Percentiles rank a stretch among this genome's conserved stretches.
Conservation (phyloP, 2,329 filamentous ascomycete species). For the Xylaria sp. region DNA sequence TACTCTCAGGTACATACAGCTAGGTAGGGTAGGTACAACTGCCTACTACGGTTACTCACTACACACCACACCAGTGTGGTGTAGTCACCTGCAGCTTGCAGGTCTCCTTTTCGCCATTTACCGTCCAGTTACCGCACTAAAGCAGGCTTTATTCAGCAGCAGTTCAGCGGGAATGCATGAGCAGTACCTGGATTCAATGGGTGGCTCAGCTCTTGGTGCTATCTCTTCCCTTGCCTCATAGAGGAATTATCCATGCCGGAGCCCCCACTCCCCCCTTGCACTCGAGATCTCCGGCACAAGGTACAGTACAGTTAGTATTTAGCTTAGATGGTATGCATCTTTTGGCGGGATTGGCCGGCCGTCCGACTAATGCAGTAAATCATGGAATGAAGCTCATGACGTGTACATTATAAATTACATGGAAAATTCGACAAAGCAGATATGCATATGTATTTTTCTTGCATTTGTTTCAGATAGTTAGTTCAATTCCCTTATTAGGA, state of each 20-base stretch:
- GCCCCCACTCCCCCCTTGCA: neutral
- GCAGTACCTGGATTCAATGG: neutral
- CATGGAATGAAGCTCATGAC: conserved; percentile 6
- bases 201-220: neutral
- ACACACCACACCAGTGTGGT: neutral
- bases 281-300: conserved; percentile 8
- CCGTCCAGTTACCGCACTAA: neutral
- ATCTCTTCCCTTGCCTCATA: neutral
- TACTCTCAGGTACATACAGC: neutral
- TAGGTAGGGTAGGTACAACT: conserved; percentile 10
- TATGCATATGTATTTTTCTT: neutral
- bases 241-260: neutral
- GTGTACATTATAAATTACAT: neutral
- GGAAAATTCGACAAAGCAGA: neutral
- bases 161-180: no score
- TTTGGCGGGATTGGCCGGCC: conserved; percentile 4
- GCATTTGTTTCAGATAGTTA: neutral
- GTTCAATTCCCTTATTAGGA: neutral
- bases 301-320: neutral
- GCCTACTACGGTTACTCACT: neutral
- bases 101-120: neutral
- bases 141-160: conserved; percentile 2
- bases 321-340: conserved; percentile 12
- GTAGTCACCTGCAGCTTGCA: neutral
- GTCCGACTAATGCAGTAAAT: neutral